Evolutionary conservation across 805 yeast genomes (phyloP), one percentile per base, ranked within the genome.

Genomic region (Metschnikowia santaceciliae): DNA sequence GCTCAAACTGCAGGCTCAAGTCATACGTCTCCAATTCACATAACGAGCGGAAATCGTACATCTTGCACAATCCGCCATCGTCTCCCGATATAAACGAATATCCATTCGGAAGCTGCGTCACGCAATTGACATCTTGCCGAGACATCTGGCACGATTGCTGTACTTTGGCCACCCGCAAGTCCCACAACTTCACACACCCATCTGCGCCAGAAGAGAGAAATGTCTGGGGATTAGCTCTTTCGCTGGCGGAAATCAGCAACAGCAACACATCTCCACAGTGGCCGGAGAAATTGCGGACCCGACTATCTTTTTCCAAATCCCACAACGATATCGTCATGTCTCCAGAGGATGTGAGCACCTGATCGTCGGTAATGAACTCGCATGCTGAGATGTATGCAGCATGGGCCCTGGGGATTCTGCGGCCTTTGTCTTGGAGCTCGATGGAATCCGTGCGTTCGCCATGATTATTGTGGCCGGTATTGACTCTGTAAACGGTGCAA

Each of bases 261-360:
- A 80, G 71, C 36, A 87, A 65, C 17, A 88, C 86, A 64, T 88
- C 95, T 6, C 90, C 90, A 35, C 83, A 64, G 67, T 86, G 92
- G 49, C 84, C 90, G 14, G 77, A 65, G 63, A 76, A 86, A 36
- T 79, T 82, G 23, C 81, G 70, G 1, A 74, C 67, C 55, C 76
- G 74, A 19, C 70, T 71, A 1, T 88, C 84, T 56, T 79, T 80
- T 8, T 76, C 72, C 22, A 89, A 74, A 65, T 91, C 96, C 97
- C 97, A 91, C 47, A 84, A 64, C 1, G 79, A 77, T 60, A 89
- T 79, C 0, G 92, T 81, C 83, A 84, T 80, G 65, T 90, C 97
- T 3, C 96, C 96, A 38, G 91, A 83, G 1, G 85, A 78, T 0
- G 96, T 87, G 15, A 90, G 61, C 0, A 89, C 64, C 30, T 72